These are phyloP conservation scores for Tanacetum coccineum DNA, from an alignment of 129 eudicot genomes.

Conservation along the genomic window DNA sequence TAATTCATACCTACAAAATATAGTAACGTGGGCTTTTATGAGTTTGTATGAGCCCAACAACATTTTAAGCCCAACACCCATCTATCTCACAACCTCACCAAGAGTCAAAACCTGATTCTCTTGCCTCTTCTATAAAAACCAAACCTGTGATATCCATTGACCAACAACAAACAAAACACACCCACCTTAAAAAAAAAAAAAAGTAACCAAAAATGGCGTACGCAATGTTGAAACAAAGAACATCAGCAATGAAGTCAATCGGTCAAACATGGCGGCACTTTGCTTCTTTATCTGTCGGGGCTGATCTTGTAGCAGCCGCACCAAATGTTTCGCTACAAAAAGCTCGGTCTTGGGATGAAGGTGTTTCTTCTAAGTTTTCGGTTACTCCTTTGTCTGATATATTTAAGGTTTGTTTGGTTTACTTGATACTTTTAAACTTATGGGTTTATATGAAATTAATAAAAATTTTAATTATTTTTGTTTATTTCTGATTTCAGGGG, in stretches of 20 bases:
- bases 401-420: constrained; percentile 70
- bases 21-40: too few species aligned
- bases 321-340: constrained; percentile 85
- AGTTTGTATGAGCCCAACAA: too few species aligned
- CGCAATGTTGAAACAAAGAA: constrained; percentile 41
- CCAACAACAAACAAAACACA: too few species aligned
- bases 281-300: constrained; percentile 77
- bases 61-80: too few species aligned
- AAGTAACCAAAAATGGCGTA: constrained; percentile 37
- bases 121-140: too few species aligned
- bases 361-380: constrained; percentile 79
- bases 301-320: constrained; percentile 75
- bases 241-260: constrained; percentile 39
- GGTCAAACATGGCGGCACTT: constrained; percentile 42
- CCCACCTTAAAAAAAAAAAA: not conserved
- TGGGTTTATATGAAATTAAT: constrained; percentile 10
- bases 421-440: not conserved
- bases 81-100: too few species aligned
- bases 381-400: constrained; percentile 76
- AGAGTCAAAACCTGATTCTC: too few species aligned
- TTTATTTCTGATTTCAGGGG: constrained; percentile 48
- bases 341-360: constrained; percentile 95
- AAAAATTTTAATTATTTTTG: too few species aligned
- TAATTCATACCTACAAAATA: too few species aligned
- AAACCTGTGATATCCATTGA: too few species aligned